Evolutionary conservation across 768 basidiomycete genomes (phyloP), one percentile per base, ranked within the genome.

Genomic region (Auricularia heimuer): DNA sequence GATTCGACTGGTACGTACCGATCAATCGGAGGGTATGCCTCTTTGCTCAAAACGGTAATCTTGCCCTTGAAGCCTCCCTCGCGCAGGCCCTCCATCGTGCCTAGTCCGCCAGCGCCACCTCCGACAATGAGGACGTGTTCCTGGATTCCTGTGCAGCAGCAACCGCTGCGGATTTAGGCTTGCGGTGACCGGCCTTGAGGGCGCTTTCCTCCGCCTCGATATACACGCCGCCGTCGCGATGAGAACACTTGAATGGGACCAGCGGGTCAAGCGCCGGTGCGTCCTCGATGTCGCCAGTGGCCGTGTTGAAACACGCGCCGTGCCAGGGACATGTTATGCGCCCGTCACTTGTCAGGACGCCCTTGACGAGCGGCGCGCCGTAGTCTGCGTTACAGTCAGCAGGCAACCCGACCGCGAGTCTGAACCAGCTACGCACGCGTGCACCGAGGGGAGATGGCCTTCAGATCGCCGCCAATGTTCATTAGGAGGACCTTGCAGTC

Each of bases 231-330:
- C 89, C 90, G 67, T 85, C 81, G 16, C 80, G 77, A 56, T 91
- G 78, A 54, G 81, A 75, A 0, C 85, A 82, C 65, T 86, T 82
- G 82, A 90, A 97, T 0, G 85, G 85, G 75, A 93, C 90, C 34
- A 97, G 74, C 12, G 89, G 84, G 70, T 83, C 78, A 11, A 92
- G 87, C 10, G 91, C 94, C 16, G 94, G 94, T 2, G 92, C 89
- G 74, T 95, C 94, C 81, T 97, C 93, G 60, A 91, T 92, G 69
- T 93, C 91, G 12, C 90, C 90, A 35, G 84, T 90, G 75, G 85
- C 87, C 62, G 91, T 82, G 69, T 89, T 90, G 80, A 94, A 96
- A 75, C 93, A 94, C 93, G 92, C 92, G 91, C 94, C 11, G 90
- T 90, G 70, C 89, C 44, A 54, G 63, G 21, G 21, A 65, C 93